These are phyloP conservation scores for Rhamnella rubrinervis DNA, from an alignment of 331 rosid species.

Conservation along the genomic window DNA sequence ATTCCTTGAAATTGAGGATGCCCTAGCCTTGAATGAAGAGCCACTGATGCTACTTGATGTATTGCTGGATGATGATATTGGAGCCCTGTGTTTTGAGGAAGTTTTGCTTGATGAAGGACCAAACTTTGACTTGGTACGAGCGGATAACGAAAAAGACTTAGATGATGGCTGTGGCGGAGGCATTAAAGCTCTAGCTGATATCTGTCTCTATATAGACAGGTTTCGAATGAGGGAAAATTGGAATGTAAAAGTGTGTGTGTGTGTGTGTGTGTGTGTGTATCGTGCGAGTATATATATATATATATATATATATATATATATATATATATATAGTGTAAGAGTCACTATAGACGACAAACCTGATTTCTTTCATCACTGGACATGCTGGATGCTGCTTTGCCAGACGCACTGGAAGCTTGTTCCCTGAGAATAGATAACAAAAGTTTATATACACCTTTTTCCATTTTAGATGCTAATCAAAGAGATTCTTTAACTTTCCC, in stretches of 20 bases:
- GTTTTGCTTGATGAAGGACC: slow-evolving; percentile 81
- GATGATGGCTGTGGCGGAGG: slow-evolving; percentile 89
- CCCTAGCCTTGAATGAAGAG: slow-evolving; percentile 55
- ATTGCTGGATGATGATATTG: slow-evolving; percentile 61
- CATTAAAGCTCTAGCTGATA: slow-evolving; percentile 93
- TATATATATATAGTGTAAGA: slow-evolving; percentile 3
- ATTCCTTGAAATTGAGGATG: slow-evolving; percentile 68
- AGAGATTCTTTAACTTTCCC: background rate
- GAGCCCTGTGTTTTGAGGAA: slow-evolving; percentile 47
- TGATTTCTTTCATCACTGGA: slow-evolving; percentile 97
- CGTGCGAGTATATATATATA: too few relatives aligned
- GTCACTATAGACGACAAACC: slow-evolving; percentile 41
- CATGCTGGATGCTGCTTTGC: slow-evolving; percentile 96
- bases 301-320: background rate
- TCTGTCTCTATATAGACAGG: slow-evolving; percentile 64
- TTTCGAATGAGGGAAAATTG: slow-evolving; percentile 15
- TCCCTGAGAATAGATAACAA: slow-evolving; percentile 59
- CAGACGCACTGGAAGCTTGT: slow-evolving; percentile 97
- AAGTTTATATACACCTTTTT: background rate
- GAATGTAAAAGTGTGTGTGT: background rate
- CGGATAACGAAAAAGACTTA: slow-evolving; percentile 38
- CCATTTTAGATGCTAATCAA: background rate
- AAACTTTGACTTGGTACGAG: slow-evolving; percentile 46
- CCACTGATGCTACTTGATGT: slow-evolving; percentile 71
- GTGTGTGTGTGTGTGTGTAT: too few relatives aligned